These are phyloP conservation scores for Geoglossum glabrum DNA, from an alignment of 495 filamentous ascomycete genomes.

Conservation along the genomic window DNA sequence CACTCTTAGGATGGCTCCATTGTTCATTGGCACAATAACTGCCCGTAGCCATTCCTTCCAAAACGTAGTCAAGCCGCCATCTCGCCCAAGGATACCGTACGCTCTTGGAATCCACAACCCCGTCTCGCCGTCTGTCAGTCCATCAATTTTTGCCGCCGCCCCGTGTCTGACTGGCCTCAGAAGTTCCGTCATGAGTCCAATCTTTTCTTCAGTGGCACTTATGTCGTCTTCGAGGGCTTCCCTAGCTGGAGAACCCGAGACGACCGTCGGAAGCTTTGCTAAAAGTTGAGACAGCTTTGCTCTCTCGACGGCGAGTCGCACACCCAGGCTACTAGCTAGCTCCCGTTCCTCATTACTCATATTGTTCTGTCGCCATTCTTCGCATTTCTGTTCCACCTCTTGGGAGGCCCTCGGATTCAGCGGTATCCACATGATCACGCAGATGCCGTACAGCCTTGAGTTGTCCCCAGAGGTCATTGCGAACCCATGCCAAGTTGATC, in stretches of 20 bases:
- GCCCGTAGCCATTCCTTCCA: constrained; percentile 98
- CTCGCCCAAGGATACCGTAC: constrained; percentile 80
- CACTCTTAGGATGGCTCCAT: constrained; percentile 63
- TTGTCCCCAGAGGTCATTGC: constrained; percentile 91
- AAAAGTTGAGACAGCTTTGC: constrained; percentile 78
- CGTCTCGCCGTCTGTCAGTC: constrained; percentile 84
- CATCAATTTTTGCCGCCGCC: constrained; percentile 92
- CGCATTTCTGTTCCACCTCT: constrained; percentile 75
- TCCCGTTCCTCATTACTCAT: constrained; percentile 95
- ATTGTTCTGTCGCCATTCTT: constrained; percentile 81
- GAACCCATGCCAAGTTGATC: constrained; percentile 96
- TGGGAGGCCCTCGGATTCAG: constrained; percentile 63
- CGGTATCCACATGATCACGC: constrained; percentile 82
- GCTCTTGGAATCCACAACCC: constrained; percentile 92
- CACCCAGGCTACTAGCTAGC: constrained; percentile 77
- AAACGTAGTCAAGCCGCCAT: constrained; percentile 66
- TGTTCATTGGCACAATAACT: constrained; percentile 81
- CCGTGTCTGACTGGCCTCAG: constrained; percentile 81
- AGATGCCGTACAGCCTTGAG: constrained; percentile 78
- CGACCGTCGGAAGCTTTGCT: constrained; percentile 55
- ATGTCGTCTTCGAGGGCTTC: constrained; percentile 85
- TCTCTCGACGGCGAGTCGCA: constrained; percentile 71
- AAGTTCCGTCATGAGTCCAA: constrained; percentile 87
- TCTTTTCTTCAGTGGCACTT: constrained; percentile 91
- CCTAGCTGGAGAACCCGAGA: constrained; percentile 59